These are phyloP conservation scores for Alternaria sp. DNA, from an alignment of 2,329 filamentous ascomycete genomes.

Conservation along the genomic window DNA sequence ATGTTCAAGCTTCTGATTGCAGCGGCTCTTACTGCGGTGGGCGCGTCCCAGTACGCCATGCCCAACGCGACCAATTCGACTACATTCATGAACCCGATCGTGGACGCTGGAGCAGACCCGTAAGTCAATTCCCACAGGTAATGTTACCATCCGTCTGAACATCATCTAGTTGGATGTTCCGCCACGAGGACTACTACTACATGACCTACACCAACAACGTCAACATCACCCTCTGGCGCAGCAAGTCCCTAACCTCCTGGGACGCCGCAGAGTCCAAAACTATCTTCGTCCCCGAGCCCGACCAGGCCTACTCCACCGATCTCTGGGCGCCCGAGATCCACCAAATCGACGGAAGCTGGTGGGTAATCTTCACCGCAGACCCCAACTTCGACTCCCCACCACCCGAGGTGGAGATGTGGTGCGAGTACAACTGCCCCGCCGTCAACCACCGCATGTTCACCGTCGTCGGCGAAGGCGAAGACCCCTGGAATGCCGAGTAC, in stretches of 20 bases:
- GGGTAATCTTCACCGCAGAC: conserved; percentile 61
- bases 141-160: background rate
- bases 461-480: conserved; percentile 51
- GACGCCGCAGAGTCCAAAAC: conserved; percentile 52
- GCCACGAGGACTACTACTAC: conserved; percentile 52
- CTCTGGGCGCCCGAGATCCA: conserved; percentile 61
- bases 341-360: conserved; percentile 56
- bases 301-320: conserved; percentile 55
- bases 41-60: conserved; percentile 25
- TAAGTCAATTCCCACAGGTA: conserved; percentile 23
- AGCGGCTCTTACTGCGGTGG: conserved; percentile 26
- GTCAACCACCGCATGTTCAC: conserved; percentile 61
- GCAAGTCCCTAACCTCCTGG: conserved; percentile 53
- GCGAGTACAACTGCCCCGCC: conserved; percentile 57
- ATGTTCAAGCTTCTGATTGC: conserved; percentile 30
- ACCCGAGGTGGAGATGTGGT: conserved; percentile 57
- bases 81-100: conserved; percentile 56
- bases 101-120: conserved; percentile 54
- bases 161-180: conserved; percentile 50
- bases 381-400: conserved; percentile 55
- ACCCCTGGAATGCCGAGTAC: conserved; percentile 56
- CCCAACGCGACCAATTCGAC: conserved; percentile 22
- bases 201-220: conserved; percentile 54
- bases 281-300: conserved; percentile 51
- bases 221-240: conserved; percentile 54